Base-by-base conservation (phyloP, 208 protist genomes). In the Angomonas ambiguus region DNA sequence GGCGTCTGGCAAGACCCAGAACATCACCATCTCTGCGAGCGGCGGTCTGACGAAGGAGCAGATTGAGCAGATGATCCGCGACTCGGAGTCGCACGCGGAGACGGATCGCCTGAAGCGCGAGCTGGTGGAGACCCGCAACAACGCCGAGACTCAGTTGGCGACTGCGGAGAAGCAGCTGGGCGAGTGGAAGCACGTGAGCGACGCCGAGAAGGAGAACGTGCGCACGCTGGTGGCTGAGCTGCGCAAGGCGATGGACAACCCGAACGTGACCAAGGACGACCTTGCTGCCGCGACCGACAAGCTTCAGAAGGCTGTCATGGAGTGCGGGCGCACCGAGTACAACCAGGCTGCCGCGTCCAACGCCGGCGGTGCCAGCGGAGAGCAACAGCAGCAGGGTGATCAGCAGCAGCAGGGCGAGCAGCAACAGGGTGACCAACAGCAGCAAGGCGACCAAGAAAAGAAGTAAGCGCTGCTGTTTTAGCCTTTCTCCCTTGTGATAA, bases 1-100 rank as follows among this genome's bases (percentile, higher is more conserved):
- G 84, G 91, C 93, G 6, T 98, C 97, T 0, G 96, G 96, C 49
- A 95, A 95, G 28, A 83, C 62, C 27, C 91, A 99, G 76, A 82
- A 87, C 61, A 99, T 99, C 74, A 96, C 87, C 3, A 99, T 99
- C 62, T 82, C 89, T 0, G 83, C 84, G 1, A 82, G 76, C 64
- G 88, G 87, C 56, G 88, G 92, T 16, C 75, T 97, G 13, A 76
- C 63, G 33, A 71, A 97, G 78, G 73, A 71, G 8, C 71, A 97
- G 24, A 96, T 97, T 42, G 86, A 97, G 73, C 69, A 69, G 32
- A 97, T 96, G 92, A 67, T 95, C 22, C 78, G 88, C 51, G 92
- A 97, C 27, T 73, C 92, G 10, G 90, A 92, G 73, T 67, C 68
- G 63, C 80, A 91, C 71, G 86, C 82, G 16, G 85, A 95, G 82